Conservation (phyloP, 352 stramenopile genomes). For the Globisporangium cylindrosporum region DNA sequence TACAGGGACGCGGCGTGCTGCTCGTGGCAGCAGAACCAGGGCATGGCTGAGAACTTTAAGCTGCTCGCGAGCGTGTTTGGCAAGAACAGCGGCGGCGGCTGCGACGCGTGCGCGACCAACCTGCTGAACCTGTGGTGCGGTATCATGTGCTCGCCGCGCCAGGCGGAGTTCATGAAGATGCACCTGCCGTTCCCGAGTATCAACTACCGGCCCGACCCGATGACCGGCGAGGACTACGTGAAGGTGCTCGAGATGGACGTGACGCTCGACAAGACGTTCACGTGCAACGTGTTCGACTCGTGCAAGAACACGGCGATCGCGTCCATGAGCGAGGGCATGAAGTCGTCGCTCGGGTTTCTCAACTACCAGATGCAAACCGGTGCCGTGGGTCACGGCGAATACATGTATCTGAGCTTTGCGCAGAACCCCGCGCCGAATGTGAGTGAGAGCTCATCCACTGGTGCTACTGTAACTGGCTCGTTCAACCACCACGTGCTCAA, state of each 20-base stretch:
- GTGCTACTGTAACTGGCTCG: slow-evolving; percentile 13
- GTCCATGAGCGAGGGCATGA: slow-evolving; percentile 67
- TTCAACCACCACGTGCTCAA: slow-evolving; percentile 62
- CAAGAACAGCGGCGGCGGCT: slow-evolving; percentile 64
- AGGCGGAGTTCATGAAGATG: slow-evolving; percentile 76
- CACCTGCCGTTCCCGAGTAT: slow-evolving; percentile 60
- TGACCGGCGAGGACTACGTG: slow-evolving; percentile 69
- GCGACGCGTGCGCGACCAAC: slow-evolving; percentile 79
- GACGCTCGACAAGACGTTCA: slow-evolving; percentile 64
- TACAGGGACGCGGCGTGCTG: slow-evolving; percentile 79
- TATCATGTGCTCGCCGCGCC: slow-evolving; percentile 74
- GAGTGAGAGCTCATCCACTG: background rate
- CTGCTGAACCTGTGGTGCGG: slow-evolving; percentile 87
- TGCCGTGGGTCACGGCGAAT: slow-evolving; percentile 86
- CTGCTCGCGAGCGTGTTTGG: slow-evolving; percentile 68
- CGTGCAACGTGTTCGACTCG: slow-evolving; percentile 78
- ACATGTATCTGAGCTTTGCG: slow-evolving; percentile 75
- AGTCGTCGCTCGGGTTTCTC: slow-evolving; percentile 83
- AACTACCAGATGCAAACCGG: slow-evolving; percentile 90
- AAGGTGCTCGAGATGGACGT: slow-evolving; percentile 83
- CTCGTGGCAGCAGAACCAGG: slow-evolving; percentile 90
- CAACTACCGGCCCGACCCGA: slow-evolving; percentile 67
- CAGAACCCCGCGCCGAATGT: slow-evolving; percentile 15
- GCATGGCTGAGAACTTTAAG: slow-evolving; percentile 85
- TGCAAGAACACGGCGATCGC: slow-evolving; percentile 85